These are phyloP conservation scores for Halenospora varia DNA, from an alignment of 495 filamentous ascomycete genomes.

Conservation along the genomic window DNA sequence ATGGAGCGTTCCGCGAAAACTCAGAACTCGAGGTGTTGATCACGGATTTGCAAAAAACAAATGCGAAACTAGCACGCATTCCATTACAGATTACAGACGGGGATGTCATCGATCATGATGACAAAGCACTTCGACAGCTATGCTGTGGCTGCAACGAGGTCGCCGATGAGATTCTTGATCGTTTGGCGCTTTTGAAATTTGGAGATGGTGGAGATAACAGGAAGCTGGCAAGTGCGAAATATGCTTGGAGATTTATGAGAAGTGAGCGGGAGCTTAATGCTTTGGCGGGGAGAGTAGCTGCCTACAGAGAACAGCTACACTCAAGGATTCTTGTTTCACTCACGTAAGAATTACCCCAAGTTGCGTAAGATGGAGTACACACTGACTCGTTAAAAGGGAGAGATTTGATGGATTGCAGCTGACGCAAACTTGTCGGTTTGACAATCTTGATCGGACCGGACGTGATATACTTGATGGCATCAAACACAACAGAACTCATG, in stretches of 20 bases:
- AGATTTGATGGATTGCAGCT: not conserved
- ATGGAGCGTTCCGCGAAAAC: not conserved
- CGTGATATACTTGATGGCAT: not conserved
- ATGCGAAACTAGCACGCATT: not conserved
- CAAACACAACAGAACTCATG: not conserved
- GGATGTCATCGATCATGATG: not conserved
- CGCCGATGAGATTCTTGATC: not conserved
- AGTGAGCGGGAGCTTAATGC: not conserved
- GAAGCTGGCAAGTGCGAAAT: not conserved
- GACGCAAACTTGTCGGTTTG: not conserved
- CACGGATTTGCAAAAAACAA: not conserved
- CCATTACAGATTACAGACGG: not conserved
- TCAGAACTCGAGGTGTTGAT: not conserved
- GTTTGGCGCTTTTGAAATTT: not conserved
- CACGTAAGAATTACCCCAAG: not conserved
- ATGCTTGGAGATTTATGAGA: slow-evolving; percentile 3
- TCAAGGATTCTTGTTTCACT: not conserved
- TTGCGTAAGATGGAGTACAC: not conserved
- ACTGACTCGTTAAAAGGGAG: not conserved
- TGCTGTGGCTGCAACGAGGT: not conserved
- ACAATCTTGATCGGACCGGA: not conserved
- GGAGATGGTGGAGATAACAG: not conserved
- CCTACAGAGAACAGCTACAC: not conserved
- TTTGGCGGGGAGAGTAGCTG: not conserved
- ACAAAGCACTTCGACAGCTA: not conserved